Evolutionary conservation across 192 early-diverging fungal genomes (phyloP).

Genomic region (Mortierella claussenii): DNA sequence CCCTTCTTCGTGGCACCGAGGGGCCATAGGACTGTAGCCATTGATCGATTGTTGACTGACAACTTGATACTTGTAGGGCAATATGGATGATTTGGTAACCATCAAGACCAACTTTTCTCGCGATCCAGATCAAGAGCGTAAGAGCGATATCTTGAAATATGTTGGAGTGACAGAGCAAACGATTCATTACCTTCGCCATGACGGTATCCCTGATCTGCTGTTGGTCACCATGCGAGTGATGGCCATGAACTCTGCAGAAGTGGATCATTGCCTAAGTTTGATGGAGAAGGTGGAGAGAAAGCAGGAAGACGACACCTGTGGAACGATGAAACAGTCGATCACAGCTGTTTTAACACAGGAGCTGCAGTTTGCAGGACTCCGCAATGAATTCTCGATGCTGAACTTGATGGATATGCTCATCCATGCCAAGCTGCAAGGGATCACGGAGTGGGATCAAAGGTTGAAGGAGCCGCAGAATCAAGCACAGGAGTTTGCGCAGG

Average conservation of each 20-base stretch:
- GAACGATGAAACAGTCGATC: background rate
- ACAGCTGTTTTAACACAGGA: background rate
- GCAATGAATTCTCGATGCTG: constrained; percentile 70
- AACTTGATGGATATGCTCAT: constrained; percentile 59
- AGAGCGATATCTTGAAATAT: constrained; percentile 59
- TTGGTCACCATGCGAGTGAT: constrained; percentile 70
- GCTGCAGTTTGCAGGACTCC: constrained; percentile 57
- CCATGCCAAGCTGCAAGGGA: constrained; percentile 45
- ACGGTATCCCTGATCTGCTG: constrained; percentile 56
- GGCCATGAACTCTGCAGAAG: constrained; percentile 71
- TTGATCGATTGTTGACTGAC: background rate
- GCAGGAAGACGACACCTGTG: background rate
- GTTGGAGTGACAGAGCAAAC: constrained; percentile 48
- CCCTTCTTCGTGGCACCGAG: too few relatives aligned
- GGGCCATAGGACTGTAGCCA: too few relatives aligned
- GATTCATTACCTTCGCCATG: constrained; percentile 57
- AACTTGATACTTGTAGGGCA: constrained; percentile 33
- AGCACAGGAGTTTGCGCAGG: constrained; percentile 57
- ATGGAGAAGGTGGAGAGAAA: constrained; percentile 10
- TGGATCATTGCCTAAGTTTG: constrained; percentile 2
- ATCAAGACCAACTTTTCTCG: constrained; percentile 69
- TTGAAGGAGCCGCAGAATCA: constrained; percentile 12
- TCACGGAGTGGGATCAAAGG: constrained; percentile 12
- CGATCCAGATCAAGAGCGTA: constrained; percentile 58
- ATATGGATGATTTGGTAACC: constrained; percentile 65